Percentiles rank a stretch among this genome's conserved stretches.
phyloP scores from a whole-genome alignment of 176 grass and related monocot species.

The Ensete ventricosum region DNA sequence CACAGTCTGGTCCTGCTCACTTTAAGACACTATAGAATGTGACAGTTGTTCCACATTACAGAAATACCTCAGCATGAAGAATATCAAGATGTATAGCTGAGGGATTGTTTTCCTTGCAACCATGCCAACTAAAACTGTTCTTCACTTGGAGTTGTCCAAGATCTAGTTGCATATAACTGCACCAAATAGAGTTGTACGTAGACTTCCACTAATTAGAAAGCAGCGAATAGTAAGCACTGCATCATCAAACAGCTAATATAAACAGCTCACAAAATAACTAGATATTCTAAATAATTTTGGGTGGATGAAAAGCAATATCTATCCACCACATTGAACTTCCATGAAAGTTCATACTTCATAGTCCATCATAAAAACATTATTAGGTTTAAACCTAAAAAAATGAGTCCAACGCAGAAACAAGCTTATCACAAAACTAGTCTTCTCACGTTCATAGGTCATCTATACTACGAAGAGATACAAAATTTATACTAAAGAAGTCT shows the following conservation, averaged over 20 bases:
- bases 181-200: constrained; percentile 18
- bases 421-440: too few relatives aligned
- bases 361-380: too few relatives aligned
- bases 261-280: background rate
- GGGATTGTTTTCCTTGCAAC: constrained; percentile 72
- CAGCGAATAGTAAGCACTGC: background rate
- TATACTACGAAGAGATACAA: too few relatives aligned
- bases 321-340: too few relatives aligned
- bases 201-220: constrained; percentile 3
- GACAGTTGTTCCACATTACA: background rate
- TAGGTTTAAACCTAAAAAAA: too few relatives aligned
- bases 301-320: background rate
- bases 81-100: constrained; percentile 86
- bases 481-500: too few relatives aligned
- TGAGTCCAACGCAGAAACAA: too few relatives aligned
- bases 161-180: constrained; percentile 97
- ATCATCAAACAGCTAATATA: background rate
- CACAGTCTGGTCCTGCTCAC: background rate
- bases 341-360: too few relatives aligned
- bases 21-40: background rate
- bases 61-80: constrained; percentile 75
- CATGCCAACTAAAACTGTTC: constrained; percentile 87
- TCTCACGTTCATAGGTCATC: too few relatives aligned
- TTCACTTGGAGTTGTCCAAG: constrained; percentile 72
- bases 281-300: constrained; percentile 2